Conservation (phyloP, 78 protist genomes). For the Pirum gemmata region DNA sequence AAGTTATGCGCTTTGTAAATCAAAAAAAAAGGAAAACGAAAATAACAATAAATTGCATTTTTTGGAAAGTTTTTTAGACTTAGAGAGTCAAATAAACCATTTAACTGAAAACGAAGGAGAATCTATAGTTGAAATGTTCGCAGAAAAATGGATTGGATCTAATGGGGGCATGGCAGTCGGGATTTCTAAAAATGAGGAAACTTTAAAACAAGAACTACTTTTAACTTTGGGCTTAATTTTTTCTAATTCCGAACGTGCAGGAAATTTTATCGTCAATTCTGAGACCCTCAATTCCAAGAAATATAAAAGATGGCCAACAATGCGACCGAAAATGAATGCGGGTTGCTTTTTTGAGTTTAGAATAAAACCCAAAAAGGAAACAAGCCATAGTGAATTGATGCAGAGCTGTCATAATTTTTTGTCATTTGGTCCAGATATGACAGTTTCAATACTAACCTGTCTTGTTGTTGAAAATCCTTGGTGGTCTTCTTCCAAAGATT, state of each 20-base stretch:
- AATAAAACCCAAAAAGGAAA: not conserved
- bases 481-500: not conserved
- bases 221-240: not conserved
- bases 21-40: not conserved
- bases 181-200: not conserved
- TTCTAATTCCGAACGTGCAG: not conserved
- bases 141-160: not conserved
- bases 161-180: not conserved
- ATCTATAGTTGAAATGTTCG: not conserved
- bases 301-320: not conserved
- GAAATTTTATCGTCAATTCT: not conserved
- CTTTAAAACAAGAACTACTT: not conserved
- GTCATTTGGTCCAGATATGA: not conserved
- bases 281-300: not conserved
- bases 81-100: not conserved
- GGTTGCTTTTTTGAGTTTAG: not conserved
- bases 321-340: not conserved
- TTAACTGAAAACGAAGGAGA: not conserved
- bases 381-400: not conserved
- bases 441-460: not conserved
- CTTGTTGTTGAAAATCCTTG: not conserved
- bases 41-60: not conserved
- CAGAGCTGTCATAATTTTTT: not conserved
- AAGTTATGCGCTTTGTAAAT: not conserved
- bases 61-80: not conserved